A percentile compares a stretch with the other conserved stretches of the same genome.
Evolutionary conservation across 345 rosid species (phyloP).

Genomic region (Brassica napus): Da-Ae NC_063451.1:45167501-45168000

Average conservation of each 20-base stretch:
- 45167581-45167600: conserved; percentile 29
- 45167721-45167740: neutral
- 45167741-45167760: neutral
- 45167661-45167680: conserved; percentile 18
- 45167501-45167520: neutral
- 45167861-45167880: neutral
- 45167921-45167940: neutral
- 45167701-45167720: conserved; percentile 29
- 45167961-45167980: neutral
- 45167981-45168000: neutral
- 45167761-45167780: conserved; percentile 7
- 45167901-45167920: neutral
- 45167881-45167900: conserved; percentile 15
- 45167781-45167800: conserved; percentile 7
- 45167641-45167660: conserved; percentile 24
- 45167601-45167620: conserved; percentile 16
- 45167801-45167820: neutral
- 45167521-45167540: neutral
- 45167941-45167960: neutral
- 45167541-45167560: neutral
- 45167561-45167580: neutral
- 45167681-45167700: conserved; percentile 24
- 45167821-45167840: conserved; percentile 25
- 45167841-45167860: conserved; percentile 15
- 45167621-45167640: conserved; percentile 15